phyloP scores from a whole-genome alignment of 108 stramenopile genomes.

The Skeletonema costatum region DNA sequence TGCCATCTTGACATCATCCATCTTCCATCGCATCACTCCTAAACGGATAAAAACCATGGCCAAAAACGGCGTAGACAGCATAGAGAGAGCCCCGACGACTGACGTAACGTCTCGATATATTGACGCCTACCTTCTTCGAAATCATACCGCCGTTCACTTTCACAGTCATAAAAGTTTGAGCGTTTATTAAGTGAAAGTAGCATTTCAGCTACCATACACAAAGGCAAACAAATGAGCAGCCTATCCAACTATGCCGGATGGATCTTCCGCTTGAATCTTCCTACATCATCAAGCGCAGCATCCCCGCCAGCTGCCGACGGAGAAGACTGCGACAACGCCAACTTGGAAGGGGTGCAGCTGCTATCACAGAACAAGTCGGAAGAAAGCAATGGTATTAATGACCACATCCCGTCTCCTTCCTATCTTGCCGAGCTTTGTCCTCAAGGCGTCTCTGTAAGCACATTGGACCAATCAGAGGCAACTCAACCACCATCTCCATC shows the following conservation, averaged over 20 bases:
- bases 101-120: not conserved
- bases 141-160: not conserved
- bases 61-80: not conserved
- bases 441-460: slow-evolving; percentile 27
- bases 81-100: not conserved
- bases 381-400: not conserved
- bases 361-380: slow-evolving; percentile 1
- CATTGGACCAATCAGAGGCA: not conserved
- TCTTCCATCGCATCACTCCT: not conserved
- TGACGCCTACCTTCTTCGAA: not conserved
- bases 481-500: not conserved
- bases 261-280: slow-evolving; percentile 9
- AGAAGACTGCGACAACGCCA: not conserved
- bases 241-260: not conserved
- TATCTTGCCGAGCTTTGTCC: slow-evolving; percentile 50
- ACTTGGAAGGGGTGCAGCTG: slow-evolving; percentile 17
- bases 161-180: not conserved
- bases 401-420: not conserved
- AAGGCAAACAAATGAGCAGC: not conserved
- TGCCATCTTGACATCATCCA: no score
- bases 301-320: not conserved
- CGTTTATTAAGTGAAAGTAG: not conserved
- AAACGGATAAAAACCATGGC: not conserved
- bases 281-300: not conserved
- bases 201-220: not conserved